Evolutionary conservation across 2,329 filamentous ascomycete genomes (phyloP).

Genomic region (Tolypocladium tropicale): DNA sequence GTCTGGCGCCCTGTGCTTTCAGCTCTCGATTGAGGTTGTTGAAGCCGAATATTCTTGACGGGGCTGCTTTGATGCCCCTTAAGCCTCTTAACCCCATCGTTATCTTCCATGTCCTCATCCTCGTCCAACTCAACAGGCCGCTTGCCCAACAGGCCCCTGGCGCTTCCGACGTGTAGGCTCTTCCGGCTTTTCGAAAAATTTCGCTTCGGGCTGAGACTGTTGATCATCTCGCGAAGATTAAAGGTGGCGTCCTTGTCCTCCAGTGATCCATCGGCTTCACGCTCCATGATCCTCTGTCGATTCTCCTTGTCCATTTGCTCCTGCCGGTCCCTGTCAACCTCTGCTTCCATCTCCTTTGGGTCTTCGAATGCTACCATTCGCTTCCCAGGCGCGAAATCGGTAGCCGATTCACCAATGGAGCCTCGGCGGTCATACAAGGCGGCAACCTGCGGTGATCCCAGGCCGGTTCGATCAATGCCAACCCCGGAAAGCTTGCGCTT

Average conservation of each 20-base stretch:
- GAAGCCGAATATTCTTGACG: slow-evolving; percentile 63
- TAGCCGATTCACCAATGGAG: slow-evolving; percentile 59
- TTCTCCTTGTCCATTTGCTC: slow-evolving; percentile 53
- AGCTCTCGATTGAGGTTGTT: slow-evolving; percentile 56
- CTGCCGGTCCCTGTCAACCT: slow-evolving; percentile 49
- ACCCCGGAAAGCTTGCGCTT: slow-evolving; percentile 52
- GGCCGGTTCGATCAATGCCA: slow-evolving; percentile 57
- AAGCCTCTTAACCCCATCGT: slow-evolving; percentile 55
- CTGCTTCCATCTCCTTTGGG: slow-evolving; percentile 49
- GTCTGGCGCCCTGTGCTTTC: slow-evolving; percentile 53
- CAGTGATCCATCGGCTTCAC: slow-evolving; percentile 30
- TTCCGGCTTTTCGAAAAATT: slow-evolving; percentile 57
- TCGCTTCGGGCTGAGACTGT: slow-evolving; percentile 68
- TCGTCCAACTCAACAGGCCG: slow-evolving; percentile 61
- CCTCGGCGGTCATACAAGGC: slow-evolving; percentile 60
- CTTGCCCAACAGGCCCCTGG: slow-evolving; percentile 64
- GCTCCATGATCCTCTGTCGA: slow-evolving; percentile 43
- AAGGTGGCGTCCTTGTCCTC: slow-evolving; percentile 53
- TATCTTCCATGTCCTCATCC: slow-evolving; percentile 49
- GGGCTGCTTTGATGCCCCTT: slow-evolving; percentile 65
- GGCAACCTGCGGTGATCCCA: slow-evolving; percentile 66
- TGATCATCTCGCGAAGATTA: slow-evolving; percentile 67
- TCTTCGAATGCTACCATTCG: slow-evolving; percentile 52
- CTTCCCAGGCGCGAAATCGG: slow-evolving; percentile 49
- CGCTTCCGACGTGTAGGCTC: slow-evolving; percentile 67